These are phyloP conservation scores for Lactifluus piperatus DNA, from an alignment of 768 basidiomycete genomes.

Conservation along the genomic window DNA sequence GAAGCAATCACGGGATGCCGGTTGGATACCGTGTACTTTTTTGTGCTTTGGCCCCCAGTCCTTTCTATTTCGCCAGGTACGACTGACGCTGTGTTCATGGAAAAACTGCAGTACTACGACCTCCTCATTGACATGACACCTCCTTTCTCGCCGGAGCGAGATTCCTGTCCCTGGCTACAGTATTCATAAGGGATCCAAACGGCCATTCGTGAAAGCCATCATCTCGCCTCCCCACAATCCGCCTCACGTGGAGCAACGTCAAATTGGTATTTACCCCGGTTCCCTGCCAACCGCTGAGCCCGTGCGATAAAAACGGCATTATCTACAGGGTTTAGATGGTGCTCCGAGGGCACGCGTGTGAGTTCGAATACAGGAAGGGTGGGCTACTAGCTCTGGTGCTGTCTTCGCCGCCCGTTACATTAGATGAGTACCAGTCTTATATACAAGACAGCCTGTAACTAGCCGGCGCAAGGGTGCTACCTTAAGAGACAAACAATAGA, in stretches of 20 bases:
- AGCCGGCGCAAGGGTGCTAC: too few relatives aligned
- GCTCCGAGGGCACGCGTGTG: too few relatives aligned
- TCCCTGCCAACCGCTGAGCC: not conserved
- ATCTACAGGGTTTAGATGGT: too few relatives aligned
- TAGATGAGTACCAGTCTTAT: too few relatives aligned
- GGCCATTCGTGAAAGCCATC: slow-evolving; percentile 31
- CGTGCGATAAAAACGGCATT: not conserved
- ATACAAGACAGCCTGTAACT: too few relatives aligned
- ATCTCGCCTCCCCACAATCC: slow-evolving; percentile 50
- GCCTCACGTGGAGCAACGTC: slow-evolving; percentile 81
- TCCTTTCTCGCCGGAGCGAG: slow-evolving; percentile 49
- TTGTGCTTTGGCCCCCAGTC: not conserved
- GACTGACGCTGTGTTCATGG: slow-evolving; percentile 77
- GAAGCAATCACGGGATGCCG: slow-evolving; percentile 54
- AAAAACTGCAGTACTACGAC: slow-evolving; percentile 71
- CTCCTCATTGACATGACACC: slow-evolving; percentile 75
- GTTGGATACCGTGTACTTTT: slow-evolving; percentile 71
- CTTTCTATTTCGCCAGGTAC: slow-evolving; percentile 44
- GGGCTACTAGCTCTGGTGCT: too few relatives aligned
- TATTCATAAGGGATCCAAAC: slow-evolving; percentile 40
- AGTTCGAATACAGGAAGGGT: too few relatives aligned
- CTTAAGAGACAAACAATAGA: too few relatives aligned
- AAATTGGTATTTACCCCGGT: slow-evolving; percentile 41
- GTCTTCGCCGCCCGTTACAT: too few relatives aligned
- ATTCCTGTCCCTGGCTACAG: slow-evolving; percentile 49